A percentile compares a stretch with the other conserved stretches of the same genome.
phyloP scores from a whole-genome alignment of 768 basidiomycete genomes.

The Panellus pusillus region DNA sequence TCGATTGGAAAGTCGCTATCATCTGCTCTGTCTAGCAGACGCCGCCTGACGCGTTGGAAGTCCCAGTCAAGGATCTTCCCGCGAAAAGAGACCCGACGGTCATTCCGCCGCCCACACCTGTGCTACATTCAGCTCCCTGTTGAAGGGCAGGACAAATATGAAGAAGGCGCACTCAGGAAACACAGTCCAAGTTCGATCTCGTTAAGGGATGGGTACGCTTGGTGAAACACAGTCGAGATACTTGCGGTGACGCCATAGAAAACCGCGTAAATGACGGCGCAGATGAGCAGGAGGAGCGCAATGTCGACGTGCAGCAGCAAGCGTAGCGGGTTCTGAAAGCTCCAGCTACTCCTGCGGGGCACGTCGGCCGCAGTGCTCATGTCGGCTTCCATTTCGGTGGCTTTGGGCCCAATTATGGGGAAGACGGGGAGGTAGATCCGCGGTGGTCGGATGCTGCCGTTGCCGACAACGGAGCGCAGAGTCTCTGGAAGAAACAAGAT shows the following conservation, averaged over 20 bases:
- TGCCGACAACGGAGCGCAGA: conserved; percentile 51
- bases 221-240: conserved; percentile 59
- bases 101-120: conserved; percentile 15
- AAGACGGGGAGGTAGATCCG: conserved; percentile 56
- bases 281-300: conserved; percentile 48
- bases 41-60: conserved; percentile 1
- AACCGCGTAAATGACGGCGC: conserved; percentile 50
- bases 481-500: conserved; percentile 54
- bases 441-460: conserved; percentile 48
- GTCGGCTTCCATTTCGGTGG: conserved; percentile 24
- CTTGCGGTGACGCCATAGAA: conserved; percentile 63
- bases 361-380: conserved; percentile 5
- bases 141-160: no score
- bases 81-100: neutral
- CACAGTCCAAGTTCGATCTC: conserved; percentile 74
- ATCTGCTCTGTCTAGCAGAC: no score
- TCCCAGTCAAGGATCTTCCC: conserved; percentile 18
- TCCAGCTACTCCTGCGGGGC: conserved; percentile 6
- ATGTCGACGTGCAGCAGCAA: conserved; percentile 60
- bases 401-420: conserved; percentile 39
- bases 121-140: neutral
- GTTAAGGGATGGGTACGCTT: conserved; percentile 56
- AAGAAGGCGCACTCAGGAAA: conserved; percentile 45
- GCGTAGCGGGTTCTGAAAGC: conserved; percentile 53
- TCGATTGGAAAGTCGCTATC: no score